These are phyloP conservation scores for Zygoascus bituminiphila DNA, from an alignment of 805 yeast genomes.

Conservation along the genomic window DNA sequence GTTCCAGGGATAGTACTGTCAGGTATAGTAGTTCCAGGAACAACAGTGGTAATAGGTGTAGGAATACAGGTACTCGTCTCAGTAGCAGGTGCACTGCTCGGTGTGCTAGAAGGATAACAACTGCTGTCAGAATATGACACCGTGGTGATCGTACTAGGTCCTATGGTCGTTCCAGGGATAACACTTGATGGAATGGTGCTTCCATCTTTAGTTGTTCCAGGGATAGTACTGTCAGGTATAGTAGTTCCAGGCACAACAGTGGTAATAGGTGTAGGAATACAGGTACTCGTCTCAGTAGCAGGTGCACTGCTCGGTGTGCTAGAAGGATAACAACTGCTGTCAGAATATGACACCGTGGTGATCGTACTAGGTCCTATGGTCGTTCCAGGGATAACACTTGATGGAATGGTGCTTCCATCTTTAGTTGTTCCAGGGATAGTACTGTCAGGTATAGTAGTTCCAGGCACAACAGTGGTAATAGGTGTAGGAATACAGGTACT, in stretches of 20 bases:
- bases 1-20: slow-evolving; percentile 1
- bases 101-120: slow-evolving; percentile 14
- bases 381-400: slow-evolving; percentile 4
- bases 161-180: background rate
- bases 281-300: slow-evolving; percentile 1
- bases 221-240: slow-evolving; percentile 13
- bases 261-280: slow-evolving; percentile 13
- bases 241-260: slow-evolving; percentile 7
- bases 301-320: slow-evolving; percentile 8
- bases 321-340: slow-evolving; percentile 14
- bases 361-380: background rate
- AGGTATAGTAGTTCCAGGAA: slow-evolving; percentile 1
- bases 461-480: slow-evolving; percentile 11
- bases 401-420: slow-evolving; percentile 9
- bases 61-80: background rate
- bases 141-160: background rate
- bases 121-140: slow-evolving; percentile 5
- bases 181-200: slow-evolving; percentile 4
- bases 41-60: background rate
- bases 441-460: slow-evolving; percentile 9
- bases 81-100: background rate
- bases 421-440: slow-evolving; percentile 14
- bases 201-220: slow-evolving; percentile 7
- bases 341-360: background rate
- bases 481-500: background rate